Percentiles rank a stretch among this genome's conserved stretches.
These are phyloP conservation scores for Trichosporon sp. DNA, from an alignment of 1,284 basidiomycete species.

Conservation along the genomic window DNA sequence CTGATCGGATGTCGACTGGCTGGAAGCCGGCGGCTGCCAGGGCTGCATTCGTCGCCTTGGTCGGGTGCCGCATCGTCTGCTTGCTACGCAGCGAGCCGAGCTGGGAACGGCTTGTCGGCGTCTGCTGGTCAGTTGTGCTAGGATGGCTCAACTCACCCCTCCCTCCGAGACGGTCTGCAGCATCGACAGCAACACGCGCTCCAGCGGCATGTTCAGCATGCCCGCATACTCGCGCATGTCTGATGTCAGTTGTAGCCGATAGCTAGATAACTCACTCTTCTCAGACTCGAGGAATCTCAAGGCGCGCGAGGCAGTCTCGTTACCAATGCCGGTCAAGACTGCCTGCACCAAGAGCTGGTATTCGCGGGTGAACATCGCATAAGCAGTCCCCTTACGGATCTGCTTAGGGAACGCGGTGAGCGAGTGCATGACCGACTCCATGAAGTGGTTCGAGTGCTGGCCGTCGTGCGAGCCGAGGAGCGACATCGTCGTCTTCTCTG, in stretches of 20 bases:
- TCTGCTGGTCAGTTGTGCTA: background rate
- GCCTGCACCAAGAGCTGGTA: constrained; percentile 16
- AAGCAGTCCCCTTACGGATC: constrained; percentile 16
- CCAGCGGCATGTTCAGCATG: constrained; percentile 4
- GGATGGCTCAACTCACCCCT: background rate
- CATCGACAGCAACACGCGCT: constrained; percentile 18
- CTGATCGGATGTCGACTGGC: constrained; percentile 14
- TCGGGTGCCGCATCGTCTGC: constrained; percentile 12
- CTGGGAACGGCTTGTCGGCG: background rate
- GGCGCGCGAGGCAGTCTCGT: constrained; percentile 8
- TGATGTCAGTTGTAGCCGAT: background rate
- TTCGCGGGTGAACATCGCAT: constrained; percentile 16
- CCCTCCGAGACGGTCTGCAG: constrained; percentile 13
- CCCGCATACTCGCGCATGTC: constrained; percentile 18
- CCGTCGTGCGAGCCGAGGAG: constrained; percentile 10
- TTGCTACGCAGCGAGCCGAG: constrained; percentile 11
- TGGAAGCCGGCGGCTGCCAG: constrained; percentile 4
- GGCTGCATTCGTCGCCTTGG: constrained; percentile 11
- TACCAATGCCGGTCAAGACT: constrained; percentile 3
- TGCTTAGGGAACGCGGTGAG: constrained; percentile 11
- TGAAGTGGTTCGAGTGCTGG: constrained; percentile 15
- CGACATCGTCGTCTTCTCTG: constrained; percentile 12
- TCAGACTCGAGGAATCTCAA: constrained; percentile 8
- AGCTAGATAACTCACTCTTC: background rate
- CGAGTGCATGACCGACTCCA: constrained; percentile 19